Base-by-base conservation (phyloP, 2,329 filamentous ascomycete species). In the Tetracladium maxilliforme region DNA sequence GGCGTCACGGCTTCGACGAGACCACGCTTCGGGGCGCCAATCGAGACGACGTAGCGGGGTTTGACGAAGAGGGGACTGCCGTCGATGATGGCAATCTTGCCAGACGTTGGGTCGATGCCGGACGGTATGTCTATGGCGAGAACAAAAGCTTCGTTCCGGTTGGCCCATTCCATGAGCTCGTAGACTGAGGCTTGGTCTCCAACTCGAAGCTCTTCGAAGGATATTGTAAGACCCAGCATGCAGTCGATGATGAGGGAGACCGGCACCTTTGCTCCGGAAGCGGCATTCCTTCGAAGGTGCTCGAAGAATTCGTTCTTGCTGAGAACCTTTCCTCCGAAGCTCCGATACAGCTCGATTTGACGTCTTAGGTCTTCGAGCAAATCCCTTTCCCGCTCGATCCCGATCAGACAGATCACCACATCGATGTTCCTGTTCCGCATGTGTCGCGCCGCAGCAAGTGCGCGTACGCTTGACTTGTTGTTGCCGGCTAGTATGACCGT, bases 141-240 rank as follows among this genome's bases (percentile, higher is more conserved):
- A 4, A 90, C 76, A 30, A 76, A 73, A 1, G 83, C 74, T 35
- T 84, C 80, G 44, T 76, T 81, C 34, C 84, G 76, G 44, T 94
- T 95, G 4, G 83, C 78, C 84, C 86, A 95, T 33, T 84, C 78
- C 41, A 94, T 90, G 42, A 94, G 69, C 43, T 92, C 79, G 42
- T 92, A 86, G 0, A 83, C 81, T 0, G 77, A 78, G 4, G 76
- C 73, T 45, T 92, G 82, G 36, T 92, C 80, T 10, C 78, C 76
- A 3, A 75, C 78, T 18, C 82, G 70, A 15, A 95, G 61, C 38
- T 92, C 83, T 37, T 94, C 84, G 41, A 94, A 94, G 3, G 81
- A 76, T 29, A 84, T 71, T 22, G 90, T 83, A 33, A 90, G 68
- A 4, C 84, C 84, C 5, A 98, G 68, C 9, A 95, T 58, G 2